Percentiles rank a stretch among this genome's conserved stretches.
phyloP scores from a whole-genome alignment of 2,329 filamentous ascomycete species.

The Pleoardoris graminearum region DNA sequence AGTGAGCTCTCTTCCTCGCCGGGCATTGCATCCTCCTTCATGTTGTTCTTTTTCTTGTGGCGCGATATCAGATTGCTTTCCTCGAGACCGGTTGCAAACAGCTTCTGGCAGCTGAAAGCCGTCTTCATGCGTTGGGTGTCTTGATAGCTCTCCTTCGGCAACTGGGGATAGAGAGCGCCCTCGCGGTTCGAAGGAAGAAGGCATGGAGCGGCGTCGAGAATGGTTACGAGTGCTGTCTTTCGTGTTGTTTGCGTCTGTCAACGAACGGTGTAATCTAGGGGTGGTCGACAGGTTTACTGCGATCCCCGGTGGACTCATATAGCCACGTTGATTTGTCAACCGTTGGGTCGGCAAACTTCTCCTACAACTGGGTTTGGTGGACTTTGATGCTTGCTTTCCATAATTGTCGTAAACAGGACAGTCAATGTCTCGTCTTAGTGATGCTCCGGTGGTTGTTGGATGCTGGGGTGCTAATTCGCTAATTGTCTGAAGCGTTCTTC shows the following conservation, averaged over 20 bases:
- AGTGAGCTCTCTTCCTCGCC: constrained; percentile 21
- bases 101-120: neutral
- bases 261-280: constrained; percentile 7
- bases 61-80: neutral
- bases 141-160: constrained; percentile 5
- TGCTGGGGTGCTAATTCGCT: constrained; percentile 29
- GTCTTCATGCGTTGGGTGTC: neutral
- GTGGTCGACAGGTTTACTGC: constrained; percentile 8
- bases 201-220: constrained; percentile 1
- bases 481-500: constrained; percentile 35
- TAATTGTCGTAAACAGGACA: constrained; percentile 4
- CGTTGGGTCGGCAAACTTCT: constrained; percentile 23
- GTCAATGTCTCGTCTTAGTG: constrained; percentile 8
- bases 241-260: neutral
- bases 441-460: constrained; percentile 7
- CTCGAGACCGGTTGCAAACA: neutral
- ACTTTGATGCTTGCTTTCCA: neutral
- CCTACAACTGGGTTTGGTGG: constrained; percentile 15
- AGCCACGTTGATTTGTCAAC: neutral
- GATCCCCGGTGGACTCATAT: constrained; percentile 4
- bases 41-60: neutral
- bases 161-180: constrained; percentile 8
- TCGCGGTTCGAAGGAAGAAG: constrained; percentile 4
- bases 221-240: neutral
- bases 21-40: constrained; percentile 24